Evolutionary conservation across 2,329 filamentous ascomycete genomes (phyloP), one percentile per base, ranked within the genome.

Genomic region (Huntiella savannae): DNA sequence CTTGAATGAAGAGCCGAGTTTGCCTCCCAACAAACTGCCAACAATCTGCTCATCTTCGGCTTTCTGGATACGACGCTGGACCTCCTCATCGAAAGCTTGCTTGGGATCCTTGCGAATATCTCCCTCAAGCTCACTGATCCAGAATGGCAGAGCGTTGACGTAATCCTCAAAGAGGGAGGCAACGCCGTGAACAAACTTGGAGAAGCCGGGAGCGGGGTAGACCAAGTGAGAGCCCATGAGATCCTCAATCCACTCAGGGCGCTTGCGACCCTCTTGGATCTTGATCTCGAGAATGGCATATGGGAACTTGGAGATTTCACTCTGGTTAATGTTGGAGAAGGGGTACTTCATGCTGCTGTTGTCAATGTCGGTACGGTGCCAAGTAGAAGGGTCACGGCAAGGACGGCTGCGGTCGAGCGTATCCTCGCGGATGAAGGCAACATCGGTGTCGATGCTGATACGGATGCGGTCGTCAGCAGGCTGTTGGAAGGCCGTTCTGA

Each of bases 51-150:
- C 85, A 52, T 94, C 85, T 56, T 92, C 85, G 1, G 82, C 84
- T 39, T 77, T 76, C 58, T 82, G 82, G 19, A 80, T 81, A 50
- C 81, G 78, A 49, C 81, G 76, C 60, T 88, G 78, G 59, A 94
- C 86, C 60, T 96, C 87, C 55, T 91, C 81, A 53, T 92, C 82
- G 58, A 93, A 95, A 0, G 88, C 88, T 52, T 75, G 73, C 59
- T 91, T 82, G 0, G 91, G 91, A 58, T 96, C 87, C 58, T 83
- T 85, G 54, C 88, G 79, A 57, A 98, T 98, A 58, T 98, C 91
- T 32, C 75, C 83, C 58, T 95, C 88, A 38, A 96, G 70, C 52
- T 93, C 82, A 55, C 80, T 80, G 33, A 96, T 73, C 91, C 91
- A 98, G 66, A 96, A 95, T 11, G 91, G 91, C 56, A 96, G 77